Conservation (phyloP, 2,329 filamentous ascomycete genomes). For the Metarhizium anisopliae region DNA sequence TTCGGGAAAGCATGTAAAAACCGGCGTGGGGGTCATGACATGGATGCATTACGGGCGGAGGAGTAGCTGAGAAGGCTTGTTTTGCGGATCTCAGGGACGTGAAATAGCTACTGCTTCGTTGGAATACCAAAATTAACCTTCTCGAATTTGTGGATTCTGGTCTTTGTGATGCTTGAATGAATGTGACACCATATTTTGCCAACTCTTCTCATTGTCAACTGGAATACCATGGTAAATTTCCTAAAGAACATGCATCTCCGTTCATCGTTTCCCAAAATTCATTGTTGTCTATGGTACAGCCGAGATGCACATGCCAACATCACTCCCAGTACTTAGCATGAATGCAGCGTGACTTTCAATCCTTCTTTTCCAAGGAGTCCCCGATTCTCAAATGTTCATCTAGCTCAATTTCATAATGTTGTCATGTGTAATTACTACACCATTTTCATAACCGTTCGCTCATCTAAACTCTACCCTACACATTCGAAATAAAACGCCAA, state of each 20-base stretch:
- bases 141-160: neutral
- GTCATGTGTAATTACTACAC: neutral
- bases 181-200: too few species aligned
- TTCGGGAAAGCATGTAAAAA: slow-evolving; percentile 1
- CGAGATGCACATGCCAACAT: too few species aligned
- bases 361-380: neutral
- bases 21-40: slow-evolving; percentile 2
- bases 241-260: too few species aligned
- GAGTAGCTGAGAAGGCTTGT: slow-evolving; percentile 2
- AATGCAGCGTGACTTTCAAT: neutral
- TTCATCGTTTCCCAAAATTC: too few species aligned
- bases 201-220: too few species aligned
- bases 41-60: neutral
- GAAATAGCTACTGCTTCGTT: slow-evolving; percentile 2
- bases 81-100: neutral
- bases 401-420: neutral
- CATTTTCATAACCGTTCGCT: neutral
- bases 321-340: neutral
- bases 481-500: neutral
- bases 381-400: neutral
- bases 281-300: too few species aligned
- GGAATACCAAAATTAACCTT: slow-evolving; percentile 2
- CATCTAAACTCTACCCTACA: neutral
- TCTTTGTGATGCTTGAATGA: too few species aligned
- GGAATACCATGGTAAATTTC: too few species aligned